Conservation (phyloP, 1,139 yeast genomes). For the Kodamaea ohmeri region DNA sequence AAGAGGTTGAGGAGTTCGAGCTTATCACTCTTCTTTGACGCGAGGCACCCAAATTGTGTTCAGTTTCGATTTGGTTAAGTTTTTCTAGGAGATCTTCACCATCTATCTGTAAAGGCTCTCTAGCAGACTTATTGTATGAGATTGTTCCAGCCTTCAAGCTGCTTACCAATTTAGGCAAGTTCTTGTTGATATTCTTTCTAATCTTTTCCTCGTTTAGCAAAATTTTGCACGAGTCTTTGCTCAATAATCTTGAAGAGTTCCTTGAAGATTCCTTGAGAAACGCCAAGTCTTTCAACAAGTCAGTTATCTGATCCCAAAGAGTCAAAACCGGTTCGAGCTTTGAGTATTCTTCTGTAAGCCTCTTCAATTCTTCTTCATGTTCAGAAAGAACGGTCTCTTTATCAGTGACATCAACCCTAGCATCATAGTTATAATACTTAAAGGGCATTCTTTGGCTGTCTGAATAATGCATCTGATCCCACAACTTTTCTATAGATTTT, state of each 20-base stretch:
- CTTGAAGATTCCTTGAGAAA: slow-evolving; percentile 67
- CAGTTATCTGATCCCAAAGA: slow-evolving; percentile 52
- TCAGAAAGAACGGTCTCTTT: slow-evolving; percentile 53
- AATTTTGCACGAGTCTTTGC: slow-evolving; percentile 76
- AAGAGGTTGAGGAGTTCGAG: neutral
- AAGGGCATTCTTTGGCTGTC: slow-evolving; percentile 40
- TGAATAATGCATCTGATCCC: slow-evolving; percentile 63
- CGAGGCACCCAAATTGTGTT: slow-evolving; percentile 17
- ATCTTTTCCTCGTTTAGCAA: slow-evolving; percentile 76
- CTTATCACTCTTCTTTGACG: neutral
- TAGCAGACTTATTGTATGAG: slow-evolving; percentile 42
- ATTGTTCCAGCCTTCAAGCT: slow-evolving; percentile 48
- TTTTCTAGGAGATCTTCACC: slow-evolving; percentile 49
- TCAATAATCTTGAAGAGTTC: slow-evolving; percentile 75
- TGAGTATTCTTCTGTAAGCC: slow-evolving; percentile 49
- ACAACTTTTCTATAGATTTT: slow-evolving; percentile 52
- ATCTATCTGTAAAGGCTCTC: slow-evolving; percentile 40
- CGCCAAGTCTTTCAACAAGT: slow-evolving; percentile 57
- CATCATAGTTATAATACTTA: slow-evolving; percentile 36
- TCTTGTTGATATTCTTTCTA: slow-evolving; percentile 62
- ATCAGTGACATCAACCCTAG: slow-evolving; percentile 38
- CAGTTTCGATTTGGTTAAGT: slow-evolving; percentile 42
- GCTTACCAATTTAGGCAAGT: slow-evolving; percentile 61
- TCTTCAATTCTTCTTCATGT: slow-evolving; percentile 62
- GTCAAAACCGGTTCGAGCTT: slow-evolving; percentile 54